These are phyloP conservation scores for Yamadazyma insecticola DNA, from an alignment of 805 yeast species.

Conservation along the genomic window DNA sequence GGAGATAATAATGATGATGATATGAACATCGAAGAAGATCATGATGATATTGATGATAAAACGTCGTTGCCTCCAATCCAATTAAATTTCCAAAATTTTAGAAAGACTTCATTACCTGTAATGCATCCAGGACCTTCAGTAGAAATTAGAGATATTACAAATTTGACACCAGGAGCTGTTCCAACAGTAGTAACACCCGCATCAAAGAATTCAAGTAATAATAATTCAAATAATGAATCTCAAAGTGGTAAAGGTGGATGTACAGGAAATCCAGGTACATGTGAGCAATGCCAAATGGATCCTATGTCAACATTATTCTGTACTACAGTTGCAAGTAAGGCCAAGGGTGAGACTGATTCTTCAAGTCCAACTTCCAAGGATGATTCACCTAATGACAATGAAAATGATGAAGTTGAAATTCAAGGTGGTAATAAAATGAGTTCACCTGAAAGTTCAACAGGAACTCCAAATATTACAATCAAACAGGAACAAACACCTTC, in stretches of 20 bases:
- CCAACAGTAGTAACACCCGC: conserved; percentile 29
- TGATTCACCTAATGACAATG: conserved; percentile 10
- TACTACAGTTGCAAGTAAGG: conserved; percentile 69
- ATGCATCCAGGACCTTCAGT: conserved; percentile 62
- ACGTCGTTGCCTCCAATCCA: conserved; percentile 42
- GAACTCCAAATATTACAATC: conserved; percentile 2
- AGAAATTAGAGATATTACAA: conserved; percentile 43
- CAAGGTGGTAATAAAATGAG: background rate
- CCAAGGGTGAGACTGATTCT: conserved; percentile 10
- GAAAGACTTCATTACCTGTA: conserved; percentile 46
- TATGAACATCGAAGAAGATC: conserved; percentile 12
- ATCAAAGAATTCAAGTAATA: conserved; percentile 8
- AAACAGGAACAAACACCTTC: conserved; percentile 5
- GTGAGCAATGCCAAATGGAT: conserved; percentile 76
- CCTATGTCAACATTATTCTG: conserved; percentile 89
- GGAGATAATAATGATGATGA: conserved; percentile 2
- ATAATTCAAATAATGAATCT: background rate
- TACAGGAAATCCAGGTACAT: conserved; percentile 86
- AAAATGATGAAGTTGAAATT: conserved; percentile 13
- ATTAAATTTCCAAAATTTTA: conserved; percentile 18
- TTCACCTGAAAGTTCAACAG: conserved; percentile 3
- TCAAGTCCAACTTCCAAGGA: conserved; percentile 5
- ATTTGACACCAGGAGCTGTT: conserved; percentile 34
- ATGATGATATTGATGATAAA: conserved; percentile 18
- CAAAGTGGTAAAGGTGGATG: conserved; percentile 41